Evolutionary conservation across 2,329 filamentous ascomycete genomes (phyloP), one percentile per base, ranked within the genome.

Genomic region (Metarhizium anisopliae): DNA sequence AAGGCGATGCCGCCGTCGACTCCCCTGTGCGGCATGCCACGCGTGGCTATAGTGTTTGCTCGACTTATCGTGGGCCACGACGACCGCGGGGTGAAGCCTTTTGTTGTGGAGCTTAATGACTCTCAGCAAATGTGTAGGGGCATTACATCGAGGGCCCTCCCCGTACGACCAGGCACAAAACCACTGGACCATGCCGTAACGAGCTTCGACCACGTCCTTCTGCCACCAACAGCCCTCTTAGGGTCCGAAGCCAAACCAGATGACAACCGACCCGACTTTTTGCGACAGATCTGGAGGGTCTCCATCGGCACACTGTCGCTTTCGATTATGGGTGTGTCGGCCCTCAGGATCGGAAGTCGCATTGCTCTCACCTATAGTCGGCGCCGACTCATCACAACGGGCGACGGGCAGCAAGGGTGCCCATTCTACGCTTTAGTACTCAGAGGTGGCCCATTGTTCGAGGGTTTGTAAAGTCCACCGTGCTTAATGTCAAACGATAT

Each of bases 181-280:
- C 56, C 55, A 2, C 29, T 68, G 32, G 60, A 67, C 56, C 66
- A 71, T 55, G 58, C 66, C 16, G 57, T 71, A 10, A 71, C 69
- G 6, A 64, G 58, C 4, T 72, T 71, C 56, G 42, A 63, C 38
- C 62, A 70, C 29, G 66, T 71, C 0, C 59, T 54, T 1, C 62
- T 71, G 4, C 55, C 59, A 4, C 40, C 55, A 1, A 59, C 52
- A 0, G 61, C 68, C 1, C 60, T 72, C 2, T 62, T 72, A 0
- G 66, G 68, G 1, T 59, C 58, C 0, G 16, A 52, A 50, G 16
- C 58, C 40, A 47, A 32, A 16, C 54, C 62, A 1, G 10, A 54
- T 1, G 57, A 67, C 40, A 50, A 59, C 30, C 66, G 63, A 10
- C 32, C 52, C 0, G 62, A 63, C 2, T 70, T 72, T 54, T 55